A percentile compares a stretch with the other conserved stretches of the same genome.
These are phyloP conservation scores for Beverwykella pulmonaria DNA, from an alignment of 495 filamentous ascomycete species.

Conservation along the genomic window DNA sequence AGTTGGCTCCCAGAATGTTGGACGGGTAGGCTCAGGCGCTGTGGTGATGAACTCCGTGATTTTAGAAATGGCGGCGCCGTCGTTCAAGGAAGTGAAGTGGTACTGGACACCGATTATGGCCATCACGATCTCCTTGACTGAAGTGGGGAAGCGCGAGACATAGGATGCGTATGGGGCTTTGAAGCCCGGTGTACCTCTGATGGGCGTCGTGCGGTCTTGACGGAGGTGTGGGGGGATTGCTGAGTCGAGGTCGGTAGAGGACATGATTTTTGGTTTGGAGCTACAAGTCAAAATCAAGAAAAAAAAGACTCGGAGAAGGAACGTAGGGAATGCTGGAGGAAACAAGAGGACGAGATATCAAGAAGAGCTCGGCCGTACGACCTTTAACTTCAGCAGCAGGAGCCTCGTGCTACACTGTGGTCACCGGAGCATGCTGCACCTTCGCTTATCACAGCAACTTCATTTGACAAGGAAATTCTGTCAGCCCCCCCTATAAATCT, in stretches of 20 bases:
- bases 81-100: neutral
- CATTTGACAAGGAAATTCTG: too few species aligned
- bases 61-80: neutral
- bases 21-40: neutral
- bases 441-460: too few species aligned
- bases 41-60: slow-evolving; percentile 20
- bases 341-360: too few species aligned
- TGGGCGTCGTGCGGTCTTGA: slow-evolving; percentile 7
- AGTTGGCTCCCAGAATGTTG: slow-evolving; percentile 39
- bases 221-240: slow-evolving; percentile 12
- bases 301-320: too few species aligned
- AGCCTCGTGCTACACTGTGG: too few species aligned
- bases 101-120: slow-evolving; percentile 43
- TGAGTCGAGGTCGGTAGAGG: neutral
- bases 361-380: too few species aligned
- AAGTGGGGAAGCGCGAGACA: slow-evolving; percentile 35
- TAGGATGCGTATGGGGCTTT: slow-evolving; percentile 36
- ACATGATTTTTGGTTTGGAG: too few species aligned
- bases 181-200: slow-evolving; percentile 3
- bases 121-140: slow-evolving; percentile 42
- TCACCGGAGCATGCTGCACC: too few species aligned
- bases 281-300: too few species aligned
- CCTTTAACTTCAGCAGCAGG: too few species aligned
- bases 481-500: too few species aligned
- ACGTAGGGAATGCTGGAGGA: too few species aligned